These are phyloP conservation scores for Trichomonas gallinae DNA, from an alignment of 208 protist species.

Conservation along the genomic window DNA sequence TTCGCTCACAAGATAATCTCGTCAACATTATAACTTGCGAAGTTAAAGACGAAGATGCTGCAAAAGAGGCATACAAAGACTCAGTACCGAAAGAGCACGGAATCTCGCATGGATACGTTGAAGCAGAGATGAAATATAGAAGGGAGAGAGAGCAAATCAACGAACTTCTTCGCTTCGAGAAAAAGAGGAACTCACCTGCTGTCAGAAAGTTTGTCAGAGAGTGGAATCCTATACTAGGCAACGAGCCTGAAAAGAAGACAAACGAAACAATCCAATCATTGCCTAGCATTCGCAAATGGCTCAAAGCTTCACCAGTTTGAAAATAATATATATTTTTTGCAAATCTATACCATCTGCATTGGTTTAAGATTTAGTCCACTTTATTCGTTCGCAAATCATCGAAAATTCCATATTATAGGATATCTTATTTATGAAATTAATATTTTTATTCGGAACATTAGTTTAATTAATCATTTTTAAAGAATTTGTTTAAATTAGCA, in stretches of 20 bases:
- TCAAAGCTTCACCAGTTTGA: background rate
- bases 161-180: background rate
- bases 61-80: background rate
- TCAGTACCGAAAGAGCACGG: background rate
- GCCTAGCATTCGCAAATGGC: background rate
- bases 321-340: too few relatives aligned
- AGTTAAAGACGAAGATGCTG: background rate
- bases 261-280: background rate
- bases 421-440: too few relatives aligned
- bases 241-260: background rate
- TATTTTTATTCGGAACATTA: too few relatives aligned
- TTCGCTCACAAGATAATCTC: background rate
- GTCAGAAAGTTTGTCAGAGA: background rate
- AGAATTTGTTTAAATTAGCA: too few relatives aligned
- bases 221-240: background rate
- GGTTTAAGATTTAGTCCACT: too few relatives aligned
- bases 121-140: background rate
- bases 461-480: too few relatives aligned
- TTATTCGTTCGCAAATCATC: too few relatives aligned
- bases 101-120: background rate
- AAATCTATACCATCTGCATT: too few relatives aligned
- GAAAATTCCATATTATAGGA: too few relatives aligned
- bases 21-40: background rate
- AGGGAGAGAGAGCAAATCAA: background rate
- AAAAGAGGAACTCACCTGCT: background rate